Base-by-base conservation (phyloP, 495 filamentous ascomycete species). In the Penicillium tannophilum region DNA sequence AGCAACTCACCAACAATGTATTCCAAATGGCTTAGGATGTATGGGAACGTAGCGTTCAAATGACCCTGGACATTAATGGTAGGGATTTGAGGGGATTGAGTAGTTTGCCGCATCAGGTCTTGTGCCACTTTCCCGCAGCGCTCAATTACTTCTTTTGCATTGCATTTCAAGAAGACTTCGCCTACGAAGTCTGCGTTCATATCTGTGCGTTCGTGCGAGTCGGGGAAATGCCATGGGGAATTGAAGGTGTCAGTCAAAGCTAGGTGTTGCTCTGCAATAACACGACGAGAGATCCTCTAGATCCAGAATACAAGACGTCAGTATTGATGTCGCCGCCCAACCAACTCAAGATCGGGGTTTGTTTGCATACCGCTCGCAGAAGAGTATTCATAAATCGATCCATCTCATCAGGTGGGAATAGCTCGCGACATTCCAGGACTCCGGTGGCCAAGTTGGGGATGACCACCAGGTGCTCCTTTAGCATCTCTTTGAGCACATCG, bases 261-360 rank as follows among this genome's bases (percentile, higher is more conserved):
- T 28, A 99, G 83, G 65, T 99, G 94, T 63, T 98, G 94, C 74
- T 99, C 94, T 36, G 93, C 94, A 67, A 99, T 99, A 52, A 98
- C 93, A 39, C 94, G 86, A 50, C 94, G 88, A 31, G 92, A 97
- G 55, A 98, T 98, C 55, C 94, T 84, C 88, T 95, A 66, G 26
- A 49, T 39, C 33, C 6, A 54, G 19, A 48, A 10, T 1, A n/a
- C 2, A 51, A 16, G 44, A 10, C 1, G 19, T 11, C 14, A 49
- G 26, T 30, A 30, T 30, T n/a, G 45, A 28, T 11, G 0, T 28
- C 16, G 0, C 30, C 28, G 33, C 9, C 17, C 9, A 11, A 19
- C 12, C 8, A 33, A 11, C 11, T 50, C 33, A 3, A 24, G 6
- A 24, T 49, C 14, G 46, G 24, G 10, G 8, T 46, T n/a, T 45